Base-by-base conservation (phyloP, 2,329 filamentous ascomycete species). In the Fusarium penzigii region DNA sequence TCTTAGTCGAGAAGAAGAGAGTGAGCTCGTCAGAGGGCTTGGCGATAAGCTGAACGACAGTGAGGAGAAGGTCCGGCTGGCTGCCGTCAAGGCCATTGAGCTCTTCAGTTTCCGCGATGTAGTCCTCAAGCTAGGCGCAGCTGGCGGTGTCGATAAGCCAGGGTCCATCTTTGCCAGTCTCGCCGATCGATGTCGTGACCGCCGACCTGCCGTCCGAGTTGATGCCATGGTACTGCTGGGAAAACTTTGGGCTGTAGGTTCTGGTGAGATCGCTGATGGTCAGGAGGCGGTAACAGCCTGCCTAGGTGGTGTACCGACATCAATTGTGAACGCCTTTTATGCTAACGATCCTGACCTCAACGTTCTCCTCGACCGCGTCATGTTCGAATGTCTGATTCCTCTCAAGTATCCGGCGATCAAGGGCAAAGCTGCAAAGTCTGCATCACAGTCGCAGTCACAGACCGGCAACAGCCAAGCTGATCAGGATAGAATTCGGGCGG, bases 191-290 rank as follows among this genome's bases (percentile, higher is more conserved):
- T 91, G 90, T 59, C 91, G 92, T 62, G 95, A 99, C 73, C 87
- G 88, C 56, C 93, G 88, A 68, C 83, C 87, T 13, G 78, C 83
- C 40, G 90, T 99, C 11, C 89, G 93, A 51, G 85, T 89, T 39
- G 90, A 93, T 63, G 92, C 91, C 20, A 96, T 96, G 83, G 87
- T 86, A 46, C 79, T 95, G 9, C 77, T 97, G 2, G 90, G 85
- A 11, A 90, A 87, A 56, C 86, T 97, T 29, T 99, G 94, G 94
- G 92, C 90, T n/a, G 92, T 95, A 16, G 93, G 90, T 12, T 85
- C 87, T 16, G 90, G 91, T 16, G 92, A 96, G 64, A 89, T 99
- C 62, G 86, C 90, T 20, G 84, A 88, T 47, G 90, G 90, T 13
- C 88, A 93, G 63, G 90, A 96, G 61, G 77, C 81, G 16, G 87